phyloP scores from a whole-genome alignment of 352 stramenopile species.

The Globisporangium radiosum region DNA sequence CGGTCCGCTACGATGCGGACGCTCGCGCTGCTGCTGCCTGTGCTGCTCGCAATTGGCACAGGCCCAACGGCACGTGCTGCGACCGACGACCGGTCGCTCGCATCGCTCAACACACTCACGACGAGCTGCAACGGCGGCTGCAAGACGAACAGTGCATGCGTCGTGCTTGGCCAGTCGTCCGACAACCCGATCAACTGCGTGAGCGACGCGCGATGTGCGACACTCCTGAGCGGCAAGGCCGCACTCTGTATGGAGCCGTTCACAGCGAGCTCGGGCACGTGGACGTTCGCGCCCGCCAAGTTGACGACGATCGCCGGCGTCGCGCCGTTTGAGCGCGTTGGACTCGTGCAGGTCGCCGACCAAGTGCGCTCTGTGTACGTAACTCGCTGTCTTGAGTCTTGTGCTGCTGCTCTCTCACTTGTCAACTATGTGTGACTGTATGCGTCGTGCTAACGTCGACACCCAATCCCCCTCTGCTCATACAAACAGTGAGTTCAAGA shows the following conservation, averaged over 20 bases:
- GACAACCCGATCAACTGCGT: conserved; percentile 63
- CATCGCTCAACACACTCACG: conserved; percentile 59
- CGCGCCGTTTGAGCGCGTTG: conserved; percentile 61
- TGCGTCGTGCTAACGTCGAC: neutral
- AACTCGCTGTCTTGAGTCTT: neutral
- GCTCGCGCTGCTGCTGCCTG: neutral
- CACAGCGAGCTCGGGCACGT: conserved; percentile 21
- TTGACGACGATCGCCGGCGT: conserved; percentile 39
- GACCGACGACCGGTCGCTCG: conserved; percentile 8
- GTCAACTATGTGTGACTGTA: neutral
- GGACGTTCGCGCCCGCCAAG: conserved; percentile 50
- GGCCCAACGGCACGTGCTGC: neutral
- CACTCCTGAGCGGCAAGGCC: conserved; percentile 56
- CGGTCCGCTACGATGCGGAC: neutral
- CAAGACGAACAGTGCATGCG: conserved; percentile 47
- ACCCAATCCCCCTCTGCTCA: no score
- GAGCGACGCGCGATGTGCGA: conserved; percentile 64
- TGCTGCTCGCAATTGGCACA: conserved; percentile 5
- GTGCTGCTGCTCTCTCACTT: neutral
- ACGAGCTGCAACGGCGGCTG: conserved; percentile 73
- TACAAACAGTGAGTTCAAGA: conserved; percentile 30
- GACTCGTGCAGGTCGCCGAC: conserved; percentile 51
- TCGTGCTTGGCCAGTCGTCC: conserved; percentile 56
- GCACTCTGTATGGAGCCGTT: conserved; percentile 65
- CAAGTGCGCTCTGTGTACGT: conserved; percentile 37